A percentile compares a stretch with the other conserved stretches of the same genome.
Evolutionary conservation across 2,329 filamentous ascomycete species (phyloP).

Genomic region (Dichotomopilus funicola): DNA sequence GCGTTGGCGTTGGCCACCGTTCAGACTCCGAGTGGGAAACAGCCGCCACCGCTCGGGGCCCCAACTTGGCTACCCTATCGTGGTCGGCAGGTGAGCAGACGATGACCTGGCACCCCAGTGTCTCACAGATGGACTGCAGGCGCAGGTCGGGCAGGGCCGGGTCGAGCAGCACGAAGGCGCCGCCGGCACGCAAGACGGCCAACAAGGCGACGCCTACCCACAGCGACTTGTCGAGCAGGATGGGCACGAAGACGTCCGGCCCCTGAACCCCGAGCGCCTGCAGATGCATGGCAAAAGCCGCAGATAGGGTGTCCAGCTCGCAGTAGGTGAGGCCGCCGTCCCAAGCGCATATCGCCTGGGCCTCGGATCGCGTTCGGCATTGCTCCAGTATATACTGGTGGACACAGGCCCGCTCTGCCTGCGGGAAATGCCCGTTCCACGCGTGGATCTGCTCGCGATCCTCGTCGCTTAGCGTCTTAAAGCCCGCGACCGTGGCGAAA

Average conservation of each 20-base stretch:
- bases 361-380: neutral
- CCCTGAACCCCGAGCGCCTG: neutral
- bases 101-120: neutral
- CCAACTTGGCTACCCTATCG: neutral
- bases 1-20: neutral
- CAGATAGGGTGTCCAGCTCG: neutral
- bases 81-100: neutral
- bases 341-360: neutral
- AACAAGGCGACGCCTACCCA: neutral
- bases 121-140: neutral
- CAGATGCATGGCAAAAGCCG: neutral
- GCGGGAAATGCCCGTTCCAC: neutral
- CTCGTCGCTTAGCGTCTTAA: neutral
- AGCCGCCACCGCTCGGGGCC: neutral
- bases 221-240: neutral
- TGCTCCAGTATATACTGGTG: neutral
- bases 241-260: neutral
- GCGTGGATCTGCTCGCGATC: neutral
- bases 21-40: neutral
- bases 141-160: neutral
- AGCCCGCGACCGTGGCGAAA: neutral
- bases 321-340: neutral
- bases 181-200: neutral
- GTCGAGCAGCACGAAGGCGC: neutral
- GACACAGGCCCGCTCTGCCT: neutral